Base-by-base conservation (phyloP, 2,329 filamentous ascomycete species). In the Lachnellula occidentalis region DNA sequence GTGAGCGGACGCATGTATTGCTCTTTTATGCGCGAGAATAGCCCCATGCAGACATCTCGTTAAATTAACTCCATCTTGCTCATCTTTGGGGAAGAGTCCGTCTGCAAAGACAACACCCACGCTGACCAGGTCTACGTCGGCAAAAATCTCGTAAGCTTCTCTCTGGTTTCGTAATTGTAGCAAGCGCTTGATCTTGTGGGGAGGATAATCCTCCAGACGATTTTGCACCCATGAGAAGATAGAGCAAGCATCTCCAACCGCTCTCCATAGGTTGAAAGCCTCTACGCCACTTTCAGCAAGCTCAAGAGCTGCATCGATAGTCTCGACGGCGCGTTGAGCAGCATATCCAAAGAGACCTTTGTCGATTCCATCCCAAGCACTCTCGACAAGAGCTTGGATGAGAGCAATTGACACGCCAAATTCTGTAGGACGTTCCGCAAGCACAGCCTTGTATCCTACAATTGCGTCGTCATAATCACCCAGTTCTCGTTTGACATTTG, bases 211-310 rank as follows among this genome's bases (percentile, higher is more conserved):
- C 1, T 72, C 68, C 2, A 84, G 72, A 45, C 83, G 84, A 45
- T 82, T 81, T 64, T 92, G 90, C 1, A 95, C 82, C 66, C 80
- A 87, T 0, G 88, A 87, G 66, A 95, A 96, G 0, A 96, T 73
- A 1, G 89, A 85, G 69, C 88, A 95, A 5, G 92, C 88, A 73
- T 97, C 94, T 5, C 87, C 94, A 7, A 96, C 78, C 5, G 87
- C 84, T 70, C 95, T 97, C 94, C 95, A 99, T 52, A 96, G 80
- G 68, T 97, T 99, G 74, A 97, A 96, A 0, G 89, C 87, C 50
- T 86, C 78, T 4, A 81, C 74, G 46, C 86, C 81, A 43, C 78
- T 76, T 34, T 78, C 74, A 1, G 79, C 79, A 37, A 92, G 82
- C 4, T 75, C 73, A 5, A 75, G 74, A 0, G 90, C 89, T 54